Evolutionary conservation across 2,329 filamentous ascomycete genomes (phyloP), one percentile per base, ranked within the genome.

Genomic region (Colletotrichum theobromicola): DNA sequence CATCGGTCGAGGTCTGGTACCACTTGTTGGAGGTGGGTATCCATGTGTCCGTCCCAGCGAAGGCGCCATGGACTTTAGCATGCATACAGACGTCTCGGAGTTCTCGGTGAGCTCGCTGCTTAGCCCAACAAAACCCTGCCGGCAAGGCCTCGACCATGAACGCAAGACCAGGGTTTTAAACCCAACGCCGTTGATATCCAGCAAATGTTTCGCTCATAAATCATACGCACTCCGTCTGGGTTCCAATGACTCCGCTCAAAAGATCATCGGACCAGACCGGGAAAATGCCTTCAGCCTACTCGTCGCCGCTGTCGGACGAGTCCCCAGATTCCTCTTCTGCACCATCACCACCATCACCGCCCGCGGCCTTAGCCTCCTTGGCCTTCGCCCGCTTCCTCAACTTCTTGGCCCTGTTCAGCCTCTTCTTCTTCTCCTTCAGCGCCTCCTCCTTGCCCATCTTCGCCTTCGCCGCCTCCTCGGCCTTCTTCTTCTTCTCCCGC

Each of bases 391-490:
- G 87, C 79, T 87, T 86, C 81, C 90, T 89, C 75, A 92, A 77
- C 84, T 93, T 92, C 84, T 90, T 92, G 77, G 88, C 81, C 72
- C 89, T 83, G 77, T 93, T 93, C 76, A 91, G 79, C 77, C 90
- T 85, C 83, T 91, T 91, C 84, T 91, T 91, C 85, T 92, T 92
- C 70, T 92, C 90, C 77, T 85, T 87, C 34, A 91, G 77, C 63
- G 88, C 87, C 77, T 90, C 87, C 79, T 91, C 90, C 81, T 90
- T 92, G 21, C 85, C 84, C 75, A 84, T 76, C 63, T 83, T 77
- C 69, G 85, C 82, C 76, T 84, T 85, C 76, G 81, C 84, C 30
- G 79, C 82, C 6, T 79, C 82, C 72, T 85, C 79, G 34, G 85
- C 84, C 72, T 80, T 84, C 76, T 87, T 84, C 77, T 83, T 84